phyloP scores from a whole-genome alignment of 257 asterid genomes.

The Leonotis leonurus region DNA sequence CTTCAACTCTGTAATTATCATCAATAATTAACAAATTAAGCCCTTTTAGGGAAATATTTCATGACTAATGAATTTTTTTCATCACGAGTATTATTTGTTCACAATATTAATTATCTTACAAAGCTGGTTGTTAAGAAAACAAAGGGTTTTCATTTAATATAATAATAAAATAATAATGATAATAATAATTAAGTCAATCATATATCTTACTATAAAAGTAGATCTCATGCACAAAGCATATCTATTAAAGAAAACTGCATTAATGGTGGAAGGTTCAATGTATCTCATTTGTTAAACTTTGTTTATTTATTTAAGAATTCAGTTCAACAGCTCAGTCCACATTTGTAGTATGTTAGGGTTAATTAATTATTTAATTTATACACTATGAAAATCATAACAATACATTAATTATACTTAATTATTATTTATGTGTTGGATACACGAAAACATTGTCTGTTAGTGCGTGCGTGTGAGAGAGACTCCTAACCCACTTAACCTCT shows the following conservation, averaged over 20 bases:
- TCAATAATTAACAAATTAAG: too few species aligned
- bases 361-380: neutral
- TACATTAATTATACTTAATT: too few species aligned
- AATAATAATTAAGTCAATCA: neutral
- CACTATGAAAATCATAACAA: too few species aligned
- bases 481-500: too few species aligned
- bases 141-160: neutral
- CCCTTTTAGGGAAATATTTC: too few species aligned
- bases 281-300: slow-evolving; percentile 2
- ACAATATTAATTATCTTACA: too few species aligned
- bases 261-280: slow-evolving; percentile 33
- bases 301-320: slow-evolving; percentile 7
- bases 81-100: neutral
- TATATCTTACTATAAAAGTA: neutral
- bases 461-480: neutral
- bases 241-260: slow-evolving; percentile 25
- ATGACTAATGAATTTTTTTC: too few species aligned
- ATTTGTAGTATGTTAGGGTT: neutral
- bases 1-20: too few species aligned
- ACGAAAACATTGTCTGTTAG: neutral
- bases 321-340: slow-evolving; percentile 19
- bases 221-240: slow-evolving; percentile 29
- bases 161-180: neutral
- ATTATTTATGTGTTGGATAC: neutral
- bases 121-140: neutral